Conservation (phyloP, 805 yeast genomes). For the Candida vaughaniae region DNA sequence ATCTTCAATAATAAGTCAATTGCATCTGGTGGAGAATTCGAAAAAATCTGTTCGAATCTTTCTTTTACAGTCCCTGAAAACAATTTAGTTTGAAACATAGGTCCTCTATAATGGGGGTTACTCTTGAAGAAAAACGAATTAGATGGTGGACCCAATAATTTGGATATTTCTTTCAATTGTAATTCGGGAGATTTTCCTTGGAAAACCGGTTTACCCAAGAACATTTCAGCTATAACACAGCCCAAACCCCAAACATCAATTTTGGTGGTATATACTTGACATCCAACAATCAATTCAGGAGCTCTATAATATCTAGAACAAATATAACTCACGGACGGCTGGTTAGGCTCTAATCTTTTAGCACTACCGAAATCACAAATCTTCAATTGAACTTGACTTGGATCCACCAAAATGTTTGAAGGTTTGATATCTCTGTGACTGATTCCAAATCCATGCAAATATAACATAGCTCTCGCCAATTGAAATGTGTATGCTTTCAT, state of each 20-base stretch:
- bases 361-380: slow-evolving; percentile 89
- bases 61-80: slow-evolving; percentile 55
- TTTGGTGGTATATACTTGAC: slow-evolving; percentile 80
- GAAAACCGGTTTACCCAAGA: slow-evolving; percentile 89
- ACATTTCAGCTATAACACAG: slow-evolving; percentile 93
- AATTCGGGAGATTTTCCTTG: slow-evolving; percentile 89
- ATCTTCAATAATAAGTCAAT: slow-evolving; percentile 79
- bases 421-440: slow-evolving; percentile 87
- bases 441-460: slow-evolving; percentile 75
- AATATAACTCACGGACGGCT: slow-evolving; percentile 91
- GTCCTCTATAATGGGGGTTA: slow-evolving; percentile 75
- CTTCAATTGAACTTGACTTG: slow-evolving; percentile 61
- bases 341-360: slow-evolving; percentile 70
- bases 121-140: slow-evolving; percentile 67
- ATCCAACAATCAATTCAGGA: slow-evolving; percentile 93
- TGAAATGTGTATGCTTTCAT: slow-evolving; percentile 77
- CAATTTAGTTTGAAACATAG: slow-evolving; percentile 64
- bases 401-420: slow-evolving; percentile 75
- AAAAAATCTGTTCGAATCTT: slow-evolving; percentile 49
- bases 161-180: slow-evolving; percentile 87
- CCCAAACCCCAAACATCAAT: slow-evolving; percentile 99
- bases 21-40: slow-evolving; percentile 78
- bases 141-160: slow-evolving; percentile 84
- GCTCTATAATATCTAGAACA: slow-evolving; percentile 96
- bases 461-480: slow-evolving; percentile 79